Evolutionary conservation across 208 protist species (phyloP).

Genomic region (Borovskyia barvae): DNA sequence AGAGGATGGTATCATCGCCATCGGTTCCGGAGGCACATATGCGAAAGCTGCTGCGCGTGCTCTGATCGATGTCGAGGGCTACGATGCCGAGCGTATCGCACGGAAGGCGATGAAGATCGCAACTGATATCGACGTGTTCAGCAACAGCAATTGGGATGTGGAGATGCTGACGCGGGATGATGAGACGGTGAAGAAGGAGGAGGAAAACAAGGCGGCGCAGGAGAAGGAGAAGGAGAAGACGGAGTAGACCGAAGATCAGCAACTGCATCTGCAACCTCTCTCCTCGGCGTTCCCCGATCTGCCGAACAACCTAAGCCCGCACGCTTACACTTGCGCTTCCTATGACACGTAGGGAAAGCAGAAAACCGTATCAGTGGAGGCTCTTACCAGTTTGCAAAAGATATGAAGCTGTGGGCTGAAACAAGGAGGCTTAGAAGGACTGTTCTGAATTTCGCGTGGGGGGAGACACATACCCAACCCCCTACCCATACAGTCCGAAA

Average conservation of each 20-base stretch:
- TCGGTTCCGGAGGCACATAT: slow-evolving; percentile 93
- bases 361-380: no score
- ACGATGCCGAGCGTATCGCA: slow-evolving; percentile 89
- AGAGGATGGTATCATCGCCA: slow-evolving; percentile 93
- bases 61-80: slow-evolving; percentile 88
- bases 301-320: no score
- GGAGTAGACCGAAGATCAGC: neutral
- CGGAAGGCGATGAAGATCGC: slow-evolving; percentile 95
- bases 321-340: no score
- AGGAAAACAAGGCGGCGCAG: slow-evolving; percentile 17
- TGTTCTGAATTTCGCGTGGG: no score
- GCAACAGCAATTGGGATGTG: slow-evolving; percentile 94
- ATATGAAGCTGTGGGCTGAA: no score
- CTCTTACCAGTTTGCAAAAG: no score
- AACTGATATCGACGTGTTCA: slow-evolving; percentile 95
- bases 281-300: no score
- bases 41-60: slow-evolving; percentile 93
- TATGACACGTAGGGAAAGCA: no score
- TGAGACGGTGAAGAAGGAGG: slow-evolving; percentile 25
- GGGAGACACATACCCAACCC: no score
- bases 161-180: slow-evolving; percentile 64
- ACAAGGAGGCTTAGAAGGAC: no score
- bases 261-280: no score
- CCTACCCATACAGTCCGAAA: no score
- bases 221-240: slow-evolving; percentile 14